Evolutionary conservation across 1,284 basidiomycete species (phyloP), one percentile per base, ranked within the genome.

Genomic region (Ustilago nuda): DNA sequence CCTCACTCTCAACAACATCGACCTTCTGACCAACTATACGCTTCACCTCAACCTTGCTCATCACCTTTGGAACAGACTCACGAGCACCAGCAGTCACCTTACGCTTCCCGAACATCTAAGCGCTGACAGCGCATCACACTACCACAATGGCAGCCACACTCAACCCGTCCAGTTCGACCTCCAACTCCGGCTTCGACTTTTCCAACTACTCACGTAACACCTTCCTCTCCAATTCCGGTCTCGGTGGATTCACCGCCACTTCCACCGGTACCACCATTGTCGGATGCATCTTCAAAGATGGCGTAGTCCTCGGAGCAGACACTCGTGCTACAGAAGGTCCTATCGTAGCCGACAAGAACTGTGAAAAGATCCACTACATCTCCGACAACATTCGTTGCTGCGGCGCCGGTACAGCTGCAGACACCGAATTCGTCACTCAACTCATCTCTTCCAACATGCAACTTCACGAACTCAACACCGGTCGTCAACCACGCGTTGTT

Each of bases 341-440:
- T 27, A 98, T 99, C 80, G 94, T 99, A 15, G 95, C 95, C 11
- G 96, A 98, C 89, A 98, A 98, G 91, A 98, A 98, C 88, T 99
- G 96, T 87, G 96, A 98, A 89, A 99, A 99, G 94, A 99, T 99
- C 84, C 97, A 99, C 87, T 99, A 93, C 77, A 79, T 85, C 32
- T 72, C 79, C 27, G 80, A 83, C 56, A 81, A 79, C 66, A 99
- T 99, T 80, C 90, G 96, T 65, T 99, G 97, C 89, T 98, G 96
- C 86, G 97, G 97, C 84, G 97, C 97, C 3, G 96, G 97, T 66
- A 99, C 97, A 3, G 96, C 97, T 27, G 96, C 96, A 12, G 96
- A 98, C 86, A 98, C 95, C 0, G 96, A 98, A 87, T 97, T 96
- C 86, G 93, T 86, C 23, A 86, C 85, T 12, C 76, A 78, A 53